These are phyloP conservation scores for Paramecium pentaurelia DNA, from an alignment of 73 alveolate species.

Conservation along the genomic window DNA sequence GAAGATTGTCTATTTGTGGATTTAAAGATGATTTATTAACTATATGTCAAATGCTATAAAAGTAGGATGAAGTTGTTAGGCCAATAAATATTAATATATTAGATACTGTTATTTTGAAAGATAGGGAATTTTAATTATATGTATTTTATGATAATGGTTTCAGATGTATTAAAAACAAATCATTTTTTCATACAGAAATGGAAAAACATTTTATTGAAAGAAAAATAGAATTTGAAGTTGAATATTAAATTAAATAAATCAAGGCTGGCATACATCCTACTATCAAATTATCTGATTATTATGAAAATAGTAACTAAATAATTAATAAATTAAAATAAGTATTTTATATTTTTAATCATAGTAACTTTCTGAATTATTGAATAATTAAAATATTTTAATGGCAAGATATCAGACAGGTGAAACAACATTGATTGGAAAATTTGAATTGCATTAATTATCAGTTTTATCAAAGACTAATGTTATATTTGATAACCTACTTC, in stretches of 20 bases:
- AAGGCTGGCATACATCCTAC: neutral
- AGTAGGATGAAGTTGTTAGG: neutral
- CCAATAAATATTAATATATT: neutral
- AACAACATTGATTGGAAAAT: neutral
- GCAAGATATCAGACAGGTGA: slow-evolving; percentile 39
- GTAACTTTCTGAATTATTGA: neutral
- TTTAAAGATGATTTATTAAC: neutral
- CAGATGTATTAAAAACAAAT: neutral
- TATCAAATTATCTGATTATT: neutral
- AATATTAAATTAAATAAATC: neutral
- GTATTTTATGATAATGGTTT: slow-evolving; percentile 10
- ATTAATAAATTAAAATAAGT: neutral
- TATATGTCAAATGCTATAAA: neutral
- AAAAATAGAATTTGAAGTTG: neutral
- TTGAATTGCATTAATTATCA: neutral
- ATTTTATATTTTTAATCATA: neutral
- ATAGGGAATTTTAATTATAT: neutral
- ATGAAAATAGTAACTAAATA: neutral
- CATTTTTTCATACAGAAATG: neutral
- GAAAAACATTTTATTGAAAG: neutral
- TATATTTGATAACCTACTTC: neutral
- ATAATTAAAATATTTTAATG: neutral
- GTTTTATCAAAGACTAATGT: neutral
- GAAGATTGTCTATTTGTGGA: slow-evolving; percentile 28
- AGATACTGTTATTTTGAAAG: neutral